Conservation (phyloP, 306 rosid species). For the Trifolium pratense region DNA sequence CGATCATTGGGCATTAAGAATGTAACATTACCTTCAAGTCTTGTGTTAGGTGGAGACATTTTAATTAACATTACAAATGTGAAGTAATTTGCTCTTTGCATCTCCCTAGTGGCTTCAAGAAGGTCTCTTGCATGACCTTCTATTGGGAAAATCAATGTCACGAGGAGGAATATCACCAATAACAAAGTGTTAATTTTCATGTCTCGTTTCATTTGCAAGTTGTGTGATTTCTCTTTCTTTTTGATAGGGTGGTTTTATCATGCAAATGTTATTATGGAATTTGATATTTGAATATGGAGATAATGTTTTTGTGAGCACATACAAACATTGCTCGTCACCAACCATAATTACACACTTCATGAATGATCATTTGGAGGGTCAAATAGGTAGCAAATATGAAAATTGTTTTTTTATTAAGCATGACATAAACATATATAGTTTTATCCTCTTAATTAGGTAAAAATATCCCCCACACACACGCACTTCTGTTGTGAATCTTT, state of each 20-base stretch:
- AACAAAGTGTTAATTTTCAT: conserved; percentile 33
- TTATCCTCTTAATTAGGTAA: neutral
- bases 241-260: conserved; percentile 39
- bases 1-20: conserved; percentile 79
- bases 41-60: conserved; percentile 53
- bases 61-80: conserved; percentile 64
- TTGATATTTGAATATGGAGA: conserved; percentile 9
- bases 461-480: neutral
- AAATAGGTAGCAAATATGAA: neutral
- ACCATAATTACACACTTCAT: conserved; percentile 46
- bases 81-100: conserved; percentile 76
- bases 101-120: conserved; percentile 52
- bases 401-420: neutral
- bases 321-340: conserved; percentile 59
- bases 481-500: no score
- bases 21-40: conserved; percentile 53
- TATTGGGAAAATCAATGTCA: conserved; percentile 28
- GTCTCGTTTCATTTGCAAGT: neutral
- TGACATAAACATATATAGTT: neutral
- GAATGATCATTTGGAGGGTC: conserved; percentile 38
- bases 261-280: conserved; percentile 20
- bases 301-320: conserved; percentile 42
- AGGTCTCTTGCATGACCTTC: conserved; percentile 34
- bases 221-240: conserved; percentile 24
- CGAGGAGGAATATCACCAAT: conserved; percentile 4